Percentiles rank a stretch among this genome's conserved stretches.
These are phyloP conservation scores for Teratosphaeria viscida DNA, from an alignment of 2,329 filamentous ascomycete genomes.

Conservation along the genomic window DNA sequence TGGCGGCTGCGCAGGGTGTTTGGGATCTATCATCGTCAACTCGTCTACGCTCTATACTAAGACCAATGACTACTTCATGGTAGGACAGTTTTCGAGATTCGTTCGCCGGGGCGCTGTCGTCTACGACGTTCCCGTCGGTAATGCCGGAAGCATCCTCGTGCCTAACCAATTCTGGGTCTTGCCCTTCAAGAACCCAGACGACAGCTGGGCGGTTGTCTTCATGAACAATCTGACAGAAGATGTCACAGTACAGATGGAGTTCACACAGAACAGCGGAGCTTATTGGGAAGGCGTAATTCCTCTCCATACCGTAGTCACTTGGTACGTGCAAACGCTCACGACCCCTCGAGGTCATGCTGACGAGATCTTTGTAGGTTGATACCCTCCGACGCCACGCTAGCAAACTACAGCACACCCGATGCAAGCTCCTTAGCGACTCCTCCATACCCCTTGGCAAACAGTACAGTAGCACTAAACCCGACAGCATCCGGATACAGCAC, in stretches of 20 bases:
- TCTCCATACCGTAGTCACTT: slow-evolving; percentile 7
- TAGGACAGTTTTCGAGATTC: slow-evolving; percentile 37
- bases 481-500: background rate
- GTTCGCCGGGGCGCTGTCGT: slow-evolving; percentile 12
- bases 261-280: slow-evolving; percentile 7
- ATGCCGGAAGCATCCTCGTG: slow-evolving; percentile 1
- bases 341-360: background rate
- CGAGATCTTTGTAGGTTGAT: slow-evolving; percentile 9
- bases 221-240: slow-evolving; percentile 14
- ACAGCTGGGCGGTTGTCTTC: slow-evolving; percentile 15
- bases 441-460: background rate
- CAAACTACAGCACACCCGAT: background rate
- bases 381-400: slow-evolving; percentile 5
- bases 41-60: slow-evolving; percentile 39
- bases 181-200: slow-evolving; percentile 14
- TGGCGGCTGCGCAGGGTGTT: slow-evolving; percentile 33
- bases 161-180: slow-evolving; percentile 13
- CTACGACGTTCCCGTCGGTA: slow-evolving; percentile 8
- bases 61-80: slow-evolving; percentile 44
- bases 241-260: slow-evolving; percentile 12
- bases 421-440: background rate
- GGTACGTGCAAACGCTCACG: background rate
- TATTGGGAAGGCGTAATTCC: slow-evolving; percentile 15
- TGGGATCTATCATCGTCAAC: slow-evolving; percentile 69
- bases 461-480: background rate